Evolutionary conservation across 306 rosid species (phyloP).

Genomic region (Dryas octopetala): DNA sequence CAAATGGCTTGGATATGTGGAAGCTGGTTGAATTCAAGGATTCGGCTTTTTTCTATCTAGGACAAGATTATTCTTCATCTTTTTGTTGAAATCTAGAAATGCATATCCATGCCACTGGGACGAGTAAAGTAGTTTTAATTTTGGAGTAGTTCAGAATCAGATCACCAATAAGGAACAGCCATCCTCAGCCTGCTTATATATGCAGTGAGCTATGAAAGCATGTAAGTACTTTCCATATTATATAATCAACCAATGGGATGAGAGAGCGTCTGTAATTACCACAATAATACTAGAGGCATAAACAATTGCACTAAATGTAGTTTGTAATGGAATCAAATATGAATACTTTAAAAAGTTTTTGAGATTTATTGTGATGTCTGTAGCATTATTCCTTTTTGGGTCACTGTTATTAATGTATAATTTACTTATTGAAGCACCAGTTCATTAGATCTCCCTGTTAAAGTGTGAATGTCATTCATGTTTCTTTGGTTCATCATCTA

Average conservation of each 20-base stretch:
- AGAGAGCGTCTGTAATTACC: neutral
- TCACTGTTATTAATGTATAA: no score
- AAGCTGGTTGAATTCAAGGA: neutral
- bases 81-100: neutral
- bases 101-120: neutral
- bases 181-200: slow-evolving; percentile 4
- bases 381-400: neutral
- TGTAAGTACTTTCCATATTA: neutral
- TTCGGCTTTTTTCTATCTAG: neutral
- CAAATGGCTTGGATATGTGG: neutral
- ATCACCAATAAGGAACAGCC: neutral
- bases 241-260: neutral
- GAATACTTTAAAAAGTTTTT: neutral
- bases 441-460: no score
- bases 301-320: neutral
- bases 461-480: no score
- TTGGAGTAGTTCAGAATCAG: neutral
- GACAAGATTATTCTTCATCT: neutral
- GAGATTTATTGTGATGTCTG: neutral
- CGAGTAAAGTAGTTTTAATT: neutral
- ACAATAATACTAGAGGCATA: neutral
- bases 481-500: no score
- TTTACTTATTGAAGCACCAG: no score
- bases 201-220: neutral
- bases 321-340: neutral